These are phyloP conservation scores for Wickerhamomyces tratensis DNA, from an alignment of 805 yeast species.

Conservation along the genomic window DNA sequence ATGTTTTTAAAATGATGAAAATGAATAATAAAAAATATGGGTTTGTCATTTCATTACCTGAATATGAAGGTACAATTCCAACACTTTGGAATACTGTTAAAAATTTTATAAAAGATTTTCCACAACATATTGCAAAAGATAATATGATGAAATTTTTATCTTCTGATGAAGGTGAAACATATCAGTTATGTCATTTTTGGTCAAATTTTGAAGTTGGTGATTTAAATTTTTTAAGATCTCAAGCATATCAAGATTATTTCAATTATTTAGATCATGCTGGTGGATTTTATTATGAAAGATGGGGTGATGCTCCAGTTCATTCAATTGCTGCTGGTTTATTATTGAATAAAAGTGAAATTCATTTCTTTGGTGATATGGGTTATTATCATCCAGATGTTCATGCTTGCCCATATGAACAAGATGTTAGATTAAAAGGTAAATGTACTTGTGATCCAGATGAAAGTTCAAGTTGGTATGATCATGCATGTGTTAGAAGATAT, in stretches of 20 bases:
- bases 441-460: constrained; percentile 66
- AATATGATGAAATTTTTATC: constrained; percentile 56
- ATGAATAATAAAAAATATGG: constrained; percentile 67
- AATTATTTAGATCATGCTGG: constrained; percentile 63
- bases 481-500: constrained; percentile 55
- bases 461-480: constrained; percentile 60
- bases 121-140: constrained; percentile 49
- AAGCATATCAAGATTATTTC: constrained; percentile 62
- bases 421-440: constrained; percentile 40
- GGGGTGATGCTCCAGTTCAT: constrained; percentile 88
- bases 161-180: constrained; percentile 52
- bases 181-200: constrained; percentile 90
- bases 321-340: constrained; percentile 71
- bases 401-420: constrained; percentile 63
- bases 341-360: constrained; percentile 50
- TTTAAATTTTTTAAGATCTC: constrained; percentile 63
- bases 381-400: constrained; percentile 64
- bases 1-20: constrained; percentile 71
- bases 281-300: constrained; percentile 83
- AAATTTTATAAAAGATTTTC: constrained; percentile 47
- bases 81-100: constrained; percentile 67
- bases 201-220: constrained; percentile 82
- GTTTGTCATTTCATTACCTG: constrained; percentile 66
- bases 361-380: constrained; percentile 71
- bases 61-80: constrained; percentile 60